Conservation (phyloP, 164 flowering plant species). For the Liquidambar formosana region DNA sequence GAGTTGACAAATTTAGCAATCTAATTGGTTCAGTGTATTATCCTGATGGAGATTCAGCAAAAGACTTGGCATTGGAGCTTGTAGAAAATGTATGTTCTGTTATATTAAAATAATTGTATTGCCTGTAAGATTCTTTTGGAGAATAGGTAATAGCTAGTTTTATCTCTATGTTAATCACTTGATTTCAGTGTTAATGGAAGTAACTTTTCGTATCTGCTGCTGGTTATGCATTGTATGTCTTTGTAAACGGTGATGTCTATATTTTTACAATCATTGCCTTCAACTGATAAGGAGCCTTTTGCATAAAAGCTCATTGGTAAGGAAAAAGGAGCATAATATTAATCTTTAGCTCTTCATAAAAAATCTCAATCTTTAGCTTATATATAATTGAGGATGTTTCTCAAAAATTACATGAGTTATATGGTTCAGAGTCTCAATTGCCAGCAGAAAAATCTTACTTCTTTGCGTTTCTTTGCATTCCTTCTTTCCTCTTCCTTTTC, state of each 20-base stretch:
- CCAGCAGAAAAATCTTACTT: no score
- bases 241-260: neutral
- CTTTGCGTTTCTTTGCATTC: no score
- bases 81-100: conserved; percentile 70
- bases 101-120: neutral
- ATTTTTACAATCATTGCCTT: neutral
- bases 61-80: conserved; percentile 90
- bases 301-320: neutral
- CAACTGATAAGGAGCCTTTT: neutral
- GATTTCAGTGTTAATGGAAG: neutral
- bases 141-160: neutral
- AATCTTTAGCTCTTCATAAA: no score
- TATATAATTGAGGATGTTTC: neutral
- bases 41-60: conserved; percentile 85
- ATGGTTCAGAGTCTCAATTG: neutral
- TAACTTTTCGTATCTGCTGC: neutral
- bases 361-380: neutral
- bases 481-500: no score
- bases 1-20: conserved; percentile 89
- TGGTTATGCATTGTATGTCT: neutral
- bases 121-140: neutral
- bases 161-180: neutral
- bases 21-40: conserved; percentile 89
- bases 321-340: neutral
- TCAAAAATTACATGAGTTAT: neutral